A percentile compares a stretch with the other conserved stretches of the same genome.
Evolutionary conservation across 164 flowering plant genomes (phyloP).

Genomic region (Echeveria elegans): DNA sequence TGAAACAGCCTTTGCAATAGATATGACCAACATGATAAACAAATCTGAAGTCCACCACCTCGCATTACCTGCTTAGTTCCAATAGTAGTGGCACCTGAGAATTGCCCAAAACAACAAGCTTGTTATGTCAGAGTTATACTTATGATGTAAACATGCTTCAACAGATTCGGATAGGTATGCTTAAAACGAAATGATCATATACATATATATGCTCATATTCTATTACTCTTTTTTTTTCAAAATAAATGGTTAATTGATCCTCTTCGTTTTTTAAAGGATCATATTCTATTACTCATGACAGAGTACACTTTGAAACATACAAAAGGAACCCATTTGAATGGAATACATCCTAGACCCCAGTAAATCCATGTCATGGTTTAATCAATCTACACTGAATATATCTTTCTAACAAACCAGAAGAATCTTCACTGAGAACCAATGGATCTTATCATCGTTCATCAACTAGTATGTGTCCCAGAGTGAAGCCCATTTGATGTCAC

Average conservation of each 20-base stretch:
- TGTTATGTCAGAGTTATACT: background rate
- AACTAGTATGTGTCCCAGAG: constrained; percentile 69
- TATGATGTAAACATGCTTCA: background rate
- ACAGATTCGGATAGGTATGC: background rate
- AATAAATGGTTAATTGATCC: no score
- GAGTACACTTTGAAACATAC: background rate
- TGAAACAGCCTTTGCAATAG: background rate
- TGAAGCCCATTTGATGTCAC: constrained; percentile 66
- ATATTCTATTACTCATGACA: background rate
- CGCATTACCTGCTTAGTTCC: background rate
- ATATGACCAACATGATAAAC: background rate
- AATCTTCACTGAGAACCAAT: constrained; percentile 66
- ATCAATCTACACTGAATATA: constrained; percentile 26
- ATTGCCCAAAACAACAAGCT: background rate
- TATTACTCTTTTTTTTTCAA: no score
- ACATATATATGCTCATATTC: background rate
- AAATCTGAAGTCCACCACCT: background rate
- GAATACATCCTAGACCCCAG: background rate
- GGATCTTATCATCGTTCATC: constrained; percentile 69
- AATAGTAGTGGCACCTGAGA: background rate
- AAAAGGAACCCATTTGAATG: background rate
- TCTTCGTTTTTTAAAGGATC: no score
- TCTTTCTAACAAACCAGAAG: constrained; percentile 34
- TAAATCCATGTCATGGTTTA: constrained; percentile 3
- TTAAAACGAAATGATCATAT: background rate